phyloP scores from a whole-genome alignment of 495 filamentous ascomycete genomes.

The Parmelia sp. region DNA sequence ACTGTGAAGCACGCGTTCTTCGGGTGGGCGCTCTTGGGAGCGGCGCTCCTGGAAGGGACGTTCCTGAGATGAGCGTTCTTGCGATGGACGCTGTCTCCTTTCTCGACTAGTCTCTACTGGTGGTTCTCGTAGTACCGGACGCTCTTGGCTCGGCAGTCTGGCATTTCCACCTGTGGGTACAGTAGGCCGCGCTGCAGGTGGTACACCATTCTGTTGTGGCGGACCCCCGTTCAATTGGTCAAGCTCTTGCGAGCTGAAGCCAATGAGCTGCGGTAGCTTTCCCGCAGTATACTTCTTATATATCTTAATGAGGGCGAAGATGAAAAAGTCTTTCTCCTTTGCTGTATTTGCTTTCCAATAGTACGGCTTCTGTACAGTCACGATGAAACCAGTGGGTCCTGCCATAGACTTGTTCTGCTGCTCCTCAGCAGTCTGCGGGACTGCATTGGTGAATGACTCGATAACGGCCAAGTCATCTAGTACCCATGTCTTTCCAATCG shows the following conservation, averaged over 20 bases:
- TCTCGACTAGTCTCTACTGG: slow-evolving; percentile 18
- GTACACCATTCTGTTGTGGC: slow-evolving; percentile 24
- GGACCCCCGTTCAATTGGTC: slow-evolving; percentile 57
- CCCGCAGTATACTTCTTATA: slow-evolving; percentile 93
- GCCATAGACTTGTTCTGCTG: slow-evolving; percentile 70
- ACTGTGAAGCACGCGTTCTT: slow-evolving; percentile 21
- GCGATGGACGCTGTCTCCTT: slow-evolving; percentile 28
- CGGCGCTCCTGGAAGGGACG: slow-evolving; percentile 14
- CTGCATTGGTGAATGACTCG: slow-evolving; percentile 62
- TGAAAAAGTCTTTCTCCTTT: slow-evolving; percentile 98
- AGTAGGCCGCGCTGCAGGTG: slow-evolving; percentile 12
- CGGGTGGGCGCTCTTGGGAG: slow-evolving; percentile 18
- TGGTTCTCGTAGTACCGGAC: slow-evolving; percentile 15
- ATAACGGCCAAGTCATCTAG: slow-evolving; percentile 78
- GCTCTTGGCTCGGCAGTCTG: slow-evolving; percentile 18
- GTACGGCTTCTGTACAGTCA: slow-evolving; percentile 87
- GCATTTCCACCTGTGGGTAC: slow-evolving; percentile 24
- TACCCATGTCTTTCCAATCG: slow-evolving; percentile 96
- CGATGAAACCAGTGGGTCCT: slow-evolving; percentile 73
- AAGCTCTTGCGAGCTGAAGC: slow-evolving; percentile 73
- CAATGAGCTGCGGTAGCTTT: slow-evolving; percentile 66
- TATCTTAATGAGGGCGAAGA: slow-evolving; percentile 88
- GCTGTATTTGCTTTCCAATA: slow-evolving; percentile 89
- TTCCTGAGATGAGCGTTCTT: slow-evolving; percentile 24
- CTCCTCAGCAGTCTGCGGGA: slow-evolving; percentile 48